These are phyloP conservation scores for Zizania latifolia DNA, from an alignment of 176 grass and related monocot genomes.

Conservation along the genomic window DNA sequence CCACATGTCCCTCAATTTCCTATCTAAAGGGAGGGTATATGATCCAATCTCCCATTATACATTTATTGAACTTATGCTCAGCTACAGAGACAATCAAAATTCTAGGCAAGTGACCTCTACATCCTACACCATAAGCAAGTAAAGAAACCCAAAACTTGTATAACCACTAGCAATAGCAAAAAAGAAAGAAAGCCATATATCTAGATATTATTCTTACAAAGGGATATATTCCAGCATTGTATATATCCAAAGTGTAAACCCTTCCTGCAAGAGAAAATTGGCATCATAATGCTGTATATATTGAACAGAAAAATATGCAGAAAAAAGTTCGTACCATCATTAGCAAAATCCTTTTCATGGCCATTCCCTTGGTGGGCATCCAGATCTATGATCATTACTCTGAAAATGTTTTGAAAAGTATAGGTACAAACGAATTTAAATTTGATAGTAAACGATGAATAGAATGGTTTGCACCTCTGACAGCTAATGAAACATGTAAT, in stretches of 20 bases:
- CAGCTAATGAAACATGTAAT: not conserved
- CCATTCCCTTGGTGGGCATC: conserved; percentile 99
- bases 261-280: conserved; percentile 35
- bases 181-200: not conserved
- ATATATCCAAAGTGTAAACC: conserved; percentile 97
- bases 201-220: conserved; percentile 52
- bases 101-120: not conserved
- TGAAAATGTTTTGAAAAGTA: conserved; percentile 27
- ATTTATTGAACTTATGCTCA: conserved; percentile 4
- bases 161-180: not conserved
- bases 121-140: not conserved
- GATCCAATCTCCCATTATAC: too few species aligned
- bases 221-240: conserved; percentile 93
- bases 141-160: not conserved
- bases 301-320: not conserved
- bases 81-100: not conserved
- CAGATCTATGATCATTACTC: conserved; percentile 94
- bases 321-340: conserved; percentile 45
- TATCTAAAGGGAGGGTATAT: too few species aligned
- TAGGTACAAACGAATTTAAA: not conserved
- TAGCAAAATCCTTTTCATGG: conserved; percentile 82
- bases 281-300: conserved; percentile 1
- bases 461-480: not conserved
- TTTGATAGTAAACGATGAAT: not conserved
- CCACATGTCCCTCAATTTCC: too few species aligned